Evolutionary conservation across 352 stramenopile species (phyloP), one percentile per base, ranked within the genome.

Genomic region (Pythium volutum): DNA sequence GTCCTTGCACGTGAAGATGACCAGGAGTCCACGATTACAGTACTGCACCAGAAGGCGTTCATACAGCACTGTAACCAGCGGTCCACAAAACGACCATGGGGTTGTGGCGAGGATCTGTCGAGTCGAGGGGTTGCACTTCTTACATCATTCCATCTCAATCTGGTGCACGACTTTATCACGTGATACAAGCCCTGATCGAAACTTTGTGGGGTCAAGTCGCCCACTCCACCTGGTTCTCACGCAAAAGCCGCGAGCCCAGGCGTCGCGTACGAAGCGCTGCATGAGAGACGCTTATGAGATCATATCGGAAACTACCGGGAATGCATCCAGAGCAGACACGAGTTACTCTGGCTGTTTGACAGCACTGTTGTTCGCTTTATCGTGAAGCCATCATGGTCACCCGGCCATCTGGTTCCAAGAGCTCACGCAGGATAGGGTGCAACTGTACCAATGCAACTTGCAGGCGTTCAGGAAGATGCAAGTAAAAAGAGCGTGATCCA

Each of bases 401-500:
- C 26, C 1, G 46, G 26, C 26, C 46, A 38, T 36, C 15, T 52
- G 46, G 46, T 52, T 15, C 38, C 46, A 25, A 10, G 26, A 38
- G 26, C 25, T 11, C 25, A 23, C 16, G 38, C 25, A 52, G n/a
- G 20, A 52, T 34, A 25, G 38, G 12, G 46, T 25, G 10, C 46
- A 16, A 38, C 26, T 22, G 43, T 38, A 31, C 14, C 15, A 14
- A 2, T 15, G 15, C 26, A 36, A 52, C 25, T 52, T 52, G 26
- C 31, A 29, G 46, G 46, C 18, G 20, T 52, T 52, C 14, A 52
- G 46, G 46, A 52, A n/a, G n/a, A n/a, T n/a, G n/a, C n/a, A n/a
- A n/a, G n/a, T n/a, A n/a, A n/a, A 1, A n/a, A 23, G 25, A 36
- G 16, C 46, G 4, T 16, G 43, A 1, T 26, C 4, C 22, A 12